A percentile compares a stretch with the other conserved stretches of the same genome.
phyloP scores from a whole-genome alignment of 139 green algal genomes.

The Chlorella vulgaris region DNA sequence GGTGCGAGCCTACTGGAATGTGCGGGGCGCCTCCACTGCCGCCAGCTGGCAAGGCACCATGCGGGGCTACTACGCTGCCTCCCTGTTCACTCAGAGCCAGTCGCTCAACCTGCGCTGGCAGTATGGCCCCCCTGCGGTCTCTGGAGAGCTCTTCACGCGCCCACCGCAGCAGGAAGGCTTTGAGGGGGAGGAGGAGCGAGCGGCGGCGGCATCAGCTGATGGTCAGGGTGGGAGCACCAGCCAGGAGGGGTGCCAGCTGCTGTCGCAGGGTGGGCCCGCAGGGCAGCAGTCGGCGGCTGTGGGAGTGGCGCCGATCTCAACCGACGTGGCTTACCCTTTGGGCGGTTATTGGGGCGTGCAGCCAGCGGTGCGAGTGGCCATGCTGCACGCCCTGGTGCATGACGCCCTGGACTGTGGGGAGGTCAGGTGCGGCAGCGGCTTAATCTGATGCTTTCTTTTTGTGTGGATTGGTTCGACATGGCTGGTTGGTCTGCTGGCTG shows the following conservation, averaged over 20 bases:
- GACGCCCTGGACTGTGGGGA: slow-evolving; percentile 49
- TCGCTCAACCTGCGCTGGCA: slow-evolving; percentile 5
- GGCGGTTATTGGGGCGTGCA: slow-evolving; percentile 51
- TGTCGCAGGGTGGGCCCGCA: too few relatives aligned
- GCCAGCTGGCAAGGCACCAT: slow-evolving; percentile 34
- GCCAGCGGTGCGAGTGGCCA: slow-evolving; percentile 36
- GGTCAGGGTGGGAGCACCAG: not conserved
- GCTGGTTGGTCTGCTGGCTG: not conserved
- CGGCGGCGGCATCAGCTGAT: too few relatives aligned
- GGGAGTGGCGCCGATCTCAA: too few relatives aligned
- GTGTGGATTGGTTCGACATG: not conserved
- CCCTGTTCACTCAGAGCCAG: not conserved
- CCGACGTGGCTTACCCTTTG: slow-evolving; percentile 16
- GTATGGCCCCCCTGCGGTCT: slow-evolving; percentile 31
- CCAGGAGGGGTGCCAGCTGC: too few relatives aligned
- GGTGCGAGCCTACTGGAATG: slow-evolving; percentile 44
- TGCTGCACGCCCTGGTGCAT: slow-evolving; percentile 47
- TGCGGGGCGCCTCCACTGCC: slow-evolving; percentile 15
- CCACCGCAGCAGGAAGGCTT: not conserved
- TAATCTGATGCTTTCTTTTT: not conserved
- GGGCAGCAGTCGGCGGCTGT: too few relatives aligned
- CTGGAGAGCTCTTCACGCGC: slow-evolving; percentile 28
- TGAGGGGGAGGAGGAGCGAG: not conserved
- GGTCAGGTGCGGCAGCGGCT: slow-evolving; percentile 34
- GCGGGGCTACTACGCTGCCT: slow-evolving; percentile 31